Evolutionary conservation across 2,329 filamentous ascomycete genomes (phyloP), one percentile per base, ranked within the genome.

Genomic region (Magnaporthiopsis incrustans): DNA sequence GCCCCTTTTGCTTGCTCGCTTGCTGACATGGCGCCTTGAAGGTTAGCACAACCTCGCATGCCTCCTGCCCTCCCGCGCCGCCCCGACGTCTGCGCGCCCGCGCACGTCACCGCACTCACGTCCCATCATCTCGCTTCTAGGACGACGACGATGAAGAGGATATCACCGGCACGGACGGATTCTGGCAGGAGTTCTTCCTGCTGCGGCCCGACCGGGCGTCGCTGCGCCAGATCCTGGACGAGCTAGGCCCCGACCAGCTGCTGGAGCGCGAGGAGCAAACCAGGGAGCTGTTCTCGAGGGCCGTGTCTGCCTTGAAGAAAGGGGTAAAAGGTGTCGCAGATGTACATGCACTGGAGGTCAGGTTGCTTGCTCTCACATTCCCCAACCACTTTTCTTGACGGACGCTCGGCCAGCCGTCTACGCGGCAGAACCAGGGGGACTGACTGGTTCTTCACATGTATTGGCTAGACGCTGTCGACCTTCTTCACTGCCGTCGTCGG

Each of bases 111-210:
- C 33, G 15, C 14, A n/a, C 61, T 63, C 30, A 63, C 56, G 4
- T n/a, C 25, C 32, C 32, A 22, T 25, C 27, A 22, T 25, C 27
- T 25, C 14, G 56, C 30, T 22, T 44, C 18, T 58, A 63, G 62
- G 62, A 63, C 44, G 62, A 66, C 7, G 65, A 68, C 61, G 65
- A 68, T 60, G 65, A 90, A 78, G 85, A 89, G 68, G 84, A 87
- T 64, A 83, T 89, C 66, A 84, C 86, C 65, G 76, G 80, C 67
- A 85, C 91, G 0, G 92, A 97, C 66, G 94, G 92, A 58, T 99
- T 97, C 78, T 99, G 95, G 95, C 84, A 86, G 69, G 95, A 97
- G 77, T 92, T 99, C 78, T 99, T 99, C 75, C 83, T 99, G 53
- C 82, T 97, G 65, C 88, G 87, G 67, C 93, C 94, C 27, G 92